These are phyloP conservation scores for Aspergillus ochraceus DNA, from an alignment of 2,329 filamentous ascomycete species.

Conservation along the genomic window DNA sequence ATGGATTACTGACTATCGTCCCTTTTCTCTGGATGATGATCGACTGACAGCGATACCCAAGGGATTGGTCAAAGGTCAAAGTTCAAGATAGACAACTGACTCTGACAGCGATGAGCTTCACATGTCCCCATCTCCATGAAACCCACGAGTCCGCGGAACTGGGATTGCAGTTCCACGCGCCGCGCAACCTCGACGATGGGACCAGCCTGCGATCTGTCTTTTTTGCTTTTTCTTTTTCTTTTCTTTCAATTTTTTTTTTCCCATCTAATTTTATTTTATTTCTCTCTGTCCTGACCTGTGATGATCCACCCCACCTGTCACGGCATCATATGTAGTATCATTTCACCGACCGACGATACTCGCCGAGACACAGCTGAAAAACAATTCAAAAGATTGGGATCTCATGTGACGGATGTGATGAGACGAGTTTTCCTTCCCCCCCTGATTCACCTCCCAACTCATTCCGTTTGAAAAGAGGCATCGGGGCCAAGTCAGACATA, in stretches of 20 bases:
- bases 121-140: not conserved
- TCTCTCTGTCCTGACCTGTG: not conserved
- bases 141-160: conserved; percentile 4
- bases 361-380: not conserved
- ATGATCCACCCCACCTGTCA: not conserved
- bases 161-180: conserved; percentile 7
- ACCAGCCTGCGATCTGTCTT: not conserved
- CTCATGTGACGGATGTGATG: not conserved
- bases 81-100: not conserved
- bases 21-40: too few relatives aligned
- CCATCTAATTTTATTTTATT: too few relatives aligned
- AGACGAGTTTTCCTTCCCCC: too few relatives aligned
- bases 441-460: not conserved
- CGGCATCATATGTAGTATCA: not conserved
- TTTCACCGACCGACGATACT: not conserved
- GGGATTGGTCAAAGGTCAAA: not conserved
- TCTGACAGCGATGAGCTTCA: not conserved
- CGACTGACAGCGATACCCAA: not conserved
- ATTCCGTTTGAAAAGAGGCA: not conserved
- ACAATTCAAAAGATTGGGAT: not conserved
- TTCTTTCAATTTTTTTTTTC: not conserved
- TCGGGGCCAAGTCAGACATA: not conserved
- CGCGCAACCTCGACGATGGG: conserved; percentile 1
- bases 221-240: not conserved
- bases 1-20: not conserved